Percentiles rank a stretch among this genome's conserved stretches.
phyloP scores from a whole-genome alignment of 2,329 filamentous ascomycete species.

The Zasmidium angulare region DNA sequence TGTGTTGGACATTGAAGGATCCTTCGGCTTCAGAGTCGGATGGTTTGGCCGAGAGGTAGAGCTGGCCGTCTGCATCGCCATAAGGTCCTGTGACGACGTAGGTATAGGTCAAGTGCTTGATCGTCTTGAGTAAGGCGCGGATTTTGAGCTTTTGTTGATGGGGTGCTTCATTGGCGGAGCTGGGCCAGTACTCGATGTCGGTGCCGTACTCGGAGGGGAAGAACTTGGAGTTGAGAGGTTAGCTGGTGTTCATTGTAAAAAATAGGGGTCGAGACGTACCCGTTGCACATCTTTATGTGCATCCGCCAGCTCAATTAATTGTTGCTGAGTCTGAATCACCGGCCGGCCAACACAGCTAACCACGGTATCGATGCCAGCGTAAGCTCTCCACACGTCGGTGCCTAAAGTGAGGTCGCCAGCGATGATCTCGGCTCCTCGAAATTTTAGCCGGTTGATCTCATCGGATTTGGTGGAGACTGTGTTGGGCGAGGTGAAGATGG shows the following conservation, averaged over 20 bases:
- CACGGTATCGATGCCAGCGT: slow-evolving; percentile 61
- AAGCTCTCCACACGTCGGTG: slow-evolving; percentile 57
- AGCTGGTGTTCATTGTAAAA: neutral
- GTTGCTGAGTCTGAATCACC: slow-evolving; percentile 61
- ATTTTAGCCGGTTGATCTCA: slow-evolving; percentile 49
- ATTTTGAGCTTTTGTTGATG: slow-evolving; percentile 71
- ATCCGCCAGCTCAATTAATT: slow-evolving; percentile 62
- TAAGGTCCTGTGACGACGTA: slow-evolving; percentile 72
- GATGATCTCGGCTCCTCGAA: slow-evolving; percentile 54
- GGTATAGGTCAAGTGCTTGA: slow-evolving; percentile 59
- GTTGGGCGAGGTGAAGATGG: slow-evolving; percentile 56
- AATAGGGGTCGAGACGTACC: slow-evolving; percentile 17
- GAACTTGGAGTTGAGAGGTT: slow-evolving; percentile 42
- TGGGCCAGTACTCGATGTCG: slow-evolving; percentile 60
- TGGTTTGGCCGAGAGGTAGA: slow-evolving; percentile 54
- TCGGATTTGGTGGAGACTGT: slow-evolving; percentile 53
- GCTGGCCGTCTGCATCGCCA: slow-evolving; percentile 47
- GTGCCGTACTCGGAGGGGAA: slow-evolving; percentile 69
- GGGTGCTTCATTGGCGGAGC: slow-evolving; percentile 61
- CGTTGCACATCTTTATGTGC: slow-evolving; percentile 55
- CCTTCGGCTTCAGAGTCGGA: slow-evolving; percentile 47
- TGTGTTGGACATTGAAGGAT: slow-evolving; percentile 58
- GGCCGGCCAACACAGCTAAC: slow-evolving; percentile 64
- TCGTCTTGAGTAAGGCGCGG: slow-evolving; percentile 58
- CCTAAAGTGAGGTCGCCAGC: slow-evolving; percentile 56